Evolutionary conservation across 2,329 filamentous ascomycete species (phyloP).

Genomic region (Neofusicoccum kwambonambiense): DNA sequence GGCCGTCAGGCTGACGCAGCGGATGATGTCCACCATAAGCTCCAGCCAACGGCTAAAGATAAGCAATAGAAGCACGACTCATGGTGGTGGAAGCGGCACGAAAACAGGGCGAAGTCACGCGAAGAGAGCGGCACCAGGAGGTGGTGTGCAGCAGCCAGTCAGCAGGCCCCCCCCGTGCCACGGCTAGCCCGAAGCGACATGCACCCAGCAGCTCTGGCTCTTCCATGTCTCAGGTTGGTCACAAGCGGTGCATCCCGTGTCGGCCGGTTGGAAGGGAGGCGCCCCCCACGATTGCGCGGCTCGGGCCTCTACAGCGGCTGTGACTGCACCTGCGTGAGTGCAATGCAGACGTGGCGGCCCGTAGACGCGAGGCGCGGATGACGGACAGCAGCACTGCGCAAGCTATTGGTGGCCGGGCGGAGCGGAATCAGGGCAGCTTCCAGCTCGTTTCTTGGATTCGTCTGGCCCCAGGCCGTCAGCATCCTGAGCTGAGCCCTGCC

Average conservation of each 20-base stretch:
- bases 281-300: background rate
- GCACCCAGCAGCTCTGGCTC: background rate
- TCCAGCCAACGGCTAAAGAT: background rate
- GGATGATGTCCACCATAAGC: background rate
- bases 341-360: background rate
- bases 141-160: constrained; percentile 12
- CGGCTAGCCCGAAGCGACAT: background rate
- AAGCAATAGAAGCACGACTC: background rate
- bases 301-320: constrained; percentile 8
- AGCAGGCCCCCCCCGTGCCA: constrained; percentile 6
- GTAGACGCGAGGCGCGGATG: background rate
- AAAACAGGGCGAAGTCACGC: background rate
- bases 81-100: background rate
- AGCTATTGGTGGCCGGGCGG: no score
- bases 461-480: no score
- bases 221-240: constrained; percentile 7
- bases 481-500: no score
- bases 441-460: no score
- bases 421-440: no score
- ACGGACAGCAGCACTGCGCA: no score
- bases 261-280: background rate
- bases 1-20: no score
- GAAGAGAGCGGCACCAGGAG: background rate
- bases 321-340: constrained; percentile 1
- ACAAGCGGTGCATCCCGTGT: background rate